A percentile compares a stretch with the other conserved stretches of the same genome.
phyloP scores from a whole-genome alignment of 2,329 filamentous ascomycete genomes.

The Knoxdaviesia proteae region DNA sequence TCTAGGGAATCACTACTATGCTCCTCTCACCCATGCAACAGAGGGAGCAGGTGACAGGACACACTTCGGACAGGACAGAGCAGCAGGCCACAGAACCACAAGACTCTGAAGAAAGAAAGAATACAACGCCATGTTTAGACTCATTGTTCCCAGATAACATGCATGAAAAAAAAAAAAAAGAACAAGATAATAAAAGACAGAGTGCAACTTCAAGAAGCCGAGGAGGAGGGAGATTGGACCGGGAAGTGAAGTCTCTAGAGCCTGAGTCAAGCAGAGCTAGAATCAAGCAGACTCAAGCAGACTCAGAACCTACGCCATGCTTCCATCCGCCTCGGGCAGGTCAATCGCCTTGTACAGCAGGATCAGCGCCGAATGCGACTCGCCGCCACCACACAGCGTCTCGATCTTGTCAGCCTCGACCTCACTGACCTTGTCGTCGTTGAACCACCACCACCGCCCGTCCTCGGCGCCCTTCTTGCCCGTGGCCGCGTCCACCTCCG shows the following conservation, averaged over 20 bases:
- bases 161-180: no score
- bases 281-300: not conserved
- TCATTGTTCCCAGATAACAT: no score
- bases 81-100: no score
- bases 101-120: no score
- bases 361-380: slow-evolving; percentile 67
- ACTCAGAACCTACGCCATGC: slow-evolving; percentile 9
- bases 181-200: no score
- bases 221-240: not conserved
- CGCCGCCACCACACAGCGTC: slow-evolving; percentile 70
- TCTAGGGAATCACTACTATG: no score
- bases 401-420: slow-evolving; percentile 83
- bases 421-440: slow-evolving; percentile 91
- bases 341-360: slow-evolving; percentile 58
- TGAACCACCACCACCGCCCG: slow-evolving; percentile 99
- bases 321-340: slow-evolving; percentile 23
- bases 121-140: no score
- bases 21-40: no score
- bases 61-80: no score
- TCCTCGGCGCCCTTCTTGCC: slow-evolving; percentile 66
- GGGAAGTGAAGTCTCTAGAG: not conserved
- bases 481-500: slow-evolving; percentile 47
- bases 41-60: no score
- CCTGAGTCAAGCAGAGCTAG: not conserved
- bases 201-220: no score